These are phyloP conservation scores for Colletotrichum siamense DNA, from an alignment of 2,329 filamentous ascomycete species.

Conservation along the genomic window DNA sequence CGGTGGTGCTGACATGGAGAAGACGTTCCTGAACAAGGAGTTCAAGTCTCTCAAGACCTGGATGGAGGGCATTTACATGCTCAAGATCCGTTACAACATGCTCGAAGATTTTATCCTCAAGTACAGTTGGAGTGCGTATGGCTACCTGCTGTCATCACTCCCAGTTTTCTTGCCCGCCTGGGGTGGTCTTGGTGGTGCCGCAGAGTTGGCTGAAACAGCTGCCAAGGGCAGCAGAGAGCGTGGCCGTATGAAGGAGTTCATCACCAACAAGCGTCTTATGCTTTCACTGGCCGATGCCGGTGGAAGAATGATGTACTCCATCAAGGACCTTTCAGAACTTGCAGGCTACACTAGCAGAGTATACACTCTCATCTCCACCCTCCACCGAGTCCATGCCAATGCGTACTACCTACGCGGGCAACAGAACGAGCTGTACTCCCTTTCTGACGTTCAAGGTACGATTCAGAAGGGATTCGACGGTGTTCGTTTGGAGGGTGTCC, in stretches of 20 bases:
- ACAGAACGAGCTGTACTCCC: constrained; percentile 82
- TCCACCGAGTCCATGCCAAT: constrained; percentile 91
- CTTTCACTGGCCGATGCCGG: constrained; percentile 95
- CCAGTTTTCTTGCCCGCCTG: constrained; percentile 94
- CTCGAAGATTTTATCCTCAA: constrained; percentile 98
- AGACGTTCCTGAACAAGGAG: constrained; percentile 87
- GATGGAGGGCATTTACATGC: constrained; percentile 98
- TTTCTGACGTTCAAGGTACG: constrained; percentile 92
- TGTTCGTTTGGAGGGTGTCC: constrained; percentile 90
- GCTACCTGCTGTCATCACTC: constrained; percentile 90
- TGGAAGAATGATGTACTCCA: constrained; percentile 98
- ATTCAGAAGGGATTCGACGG: constrained; percentile 95
- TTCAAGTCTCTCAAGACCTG: constrained; percentile 92
- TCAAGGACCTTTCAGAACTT: constrained; percentile 95
- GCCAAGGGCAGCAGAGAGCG: constrained; percentile 70
- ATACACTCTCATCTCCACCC: constrained; percentile 92
- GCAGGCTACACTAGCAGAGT: constrained; percentile 96
- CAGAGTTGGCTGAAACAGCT: constrained; percentile 64
- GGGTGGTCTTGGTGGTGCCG: constrained; percentile 80
- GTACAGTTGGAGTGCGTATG: constrained; percentile 98
- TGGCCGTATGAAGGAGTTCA: constrained; percentile 96
- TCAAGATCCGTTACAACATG: constrained; percentile 99
- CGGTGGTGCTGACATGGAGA: constrained; percentile 93
- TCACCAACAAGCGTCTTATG: constrained; percentile 99
- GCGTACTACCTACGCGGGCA: constrained; percentile 78